Evolutionary conservation across 305 asterid genomes (phyloP).

Genomic region (Euphrasia arctica): DNA sequence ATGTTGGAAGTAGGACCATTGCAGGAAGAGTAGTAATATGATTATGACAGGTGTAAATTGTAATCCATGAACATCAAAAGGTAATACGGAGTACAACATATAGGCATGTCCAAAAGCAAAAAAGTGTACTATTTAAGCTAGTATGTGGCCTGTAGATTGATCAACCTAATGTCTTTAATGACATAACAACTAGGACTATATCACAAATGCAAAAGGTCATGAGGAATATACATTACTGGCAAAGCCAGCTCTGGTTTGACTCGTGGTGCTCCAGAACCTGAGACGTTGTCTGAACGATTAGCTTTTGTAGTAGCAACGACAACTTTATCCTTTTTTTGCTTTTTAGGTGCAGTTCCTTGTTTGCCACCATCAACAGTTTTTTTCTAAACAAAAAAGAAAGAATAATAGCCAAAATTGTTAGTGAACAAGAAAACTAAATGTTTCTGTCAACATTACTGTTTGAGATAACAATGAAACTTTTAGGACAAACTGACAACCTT

Average conservation of each 20-base stretch:
- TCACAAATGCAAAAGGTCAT: constrained; percentile 17
- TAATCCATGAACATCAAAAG: not conserved
- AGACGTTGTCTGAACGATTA: constrained; percentile 60
- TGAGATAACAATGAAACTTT: constrained; percentile 25
- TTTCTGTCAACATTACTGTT: constrained; percentile 21
- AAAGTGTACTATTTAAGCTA: not conserved
- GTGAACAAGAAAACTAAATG: constrained; percentile 21
- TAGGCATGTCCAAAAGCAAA: not conserved
- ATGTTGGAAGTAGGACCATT: not conserved
- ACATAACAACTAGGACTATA: constrained; percentile 21
- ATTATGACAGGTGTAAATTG: not conserved
- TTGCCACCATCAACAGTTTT: constrained; percentile 72
- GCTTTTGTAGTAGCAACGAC: constrained; percentile 65
- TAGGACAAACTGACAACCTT: constrained; percentile 47
- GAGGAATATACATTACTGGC: constrained; percentile 60
- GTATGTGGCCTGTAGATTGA: not conserved
- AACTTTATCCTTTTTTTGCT: constrained; percentile 79
- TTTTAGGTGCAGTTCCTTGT: constrained; percentile 69
- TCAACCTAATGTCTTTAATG: not conserved
- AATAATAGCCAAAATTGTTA: constrained; percentile 21
- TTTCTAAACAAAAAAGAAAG: constrained; percentile 43
- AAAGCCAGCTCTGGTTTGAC: constrained; percentile 85
- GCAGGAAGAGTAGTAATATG: not conserved
- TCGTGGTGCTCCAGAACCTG: constrained; percentile 69
- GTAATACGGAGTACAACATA: not conserved